Base-by-base conservation (phyloP, 768 basidiomycete species). In the Fistulinella prunicolor region DNA sequence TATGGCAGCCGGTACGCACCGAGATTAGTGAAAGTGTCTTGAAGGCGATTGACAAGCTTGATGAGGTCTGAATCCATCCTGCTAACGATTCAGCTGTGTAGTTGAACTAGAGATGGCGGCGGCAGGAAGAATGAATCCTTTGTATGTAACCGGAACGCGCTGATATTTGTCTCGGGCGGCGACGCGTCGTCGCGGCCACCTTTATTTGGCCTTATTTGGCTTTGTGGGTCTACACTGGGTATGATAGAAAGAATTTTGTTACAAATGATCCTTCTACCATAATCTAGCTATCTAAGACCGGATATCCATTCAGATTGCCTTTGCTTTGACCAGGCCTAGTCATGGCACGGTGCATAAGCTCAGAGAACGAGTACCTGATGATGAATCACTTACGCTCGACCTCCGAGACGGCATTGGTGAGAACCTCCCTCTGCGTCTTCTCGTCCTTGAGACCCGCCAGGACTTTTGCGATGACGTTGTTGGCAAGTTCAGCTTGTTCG, bases 61-160 rank as follows among this genome's bases (percentile, higher is more conserved):
- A 97, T 97, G 53, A 97, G 83, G 66, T 95, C 91, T 35, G 86
- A 82, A 69, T 97, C 94, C 94, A 97, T 97, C 54, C 19, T 64
- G 59, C 6, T 38, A 8, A 30, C 28, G n/a, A 26, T 36, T 24
- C 16, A 19, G 34, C 42, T 47, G 22, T 19, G 29, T 32, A 24
- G 43, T 47, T 8, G 28, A 44, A n/a, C n/a, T 46, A 24, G 38
- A 9, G 40, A 55, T 6, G 22, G n/a, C 30, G 53, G 13, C 44
- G 51, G 26, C 26, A 39, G 39, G 49, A 53, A 41, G 24, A 37
- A 10, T 9, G 6, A 51, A 17, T 24, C 12, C 43, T 55, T n/a
- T 32, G 30, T 32, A 14, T 34, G 37, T 14, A 29, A 46, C 35
- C 56, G 43, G 39, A 43, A 49, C 58, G 57, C 65, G 44, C 20